Conservation (phyloP, 208 protist genomes). For the Leishmania aethiopica region DNA sequence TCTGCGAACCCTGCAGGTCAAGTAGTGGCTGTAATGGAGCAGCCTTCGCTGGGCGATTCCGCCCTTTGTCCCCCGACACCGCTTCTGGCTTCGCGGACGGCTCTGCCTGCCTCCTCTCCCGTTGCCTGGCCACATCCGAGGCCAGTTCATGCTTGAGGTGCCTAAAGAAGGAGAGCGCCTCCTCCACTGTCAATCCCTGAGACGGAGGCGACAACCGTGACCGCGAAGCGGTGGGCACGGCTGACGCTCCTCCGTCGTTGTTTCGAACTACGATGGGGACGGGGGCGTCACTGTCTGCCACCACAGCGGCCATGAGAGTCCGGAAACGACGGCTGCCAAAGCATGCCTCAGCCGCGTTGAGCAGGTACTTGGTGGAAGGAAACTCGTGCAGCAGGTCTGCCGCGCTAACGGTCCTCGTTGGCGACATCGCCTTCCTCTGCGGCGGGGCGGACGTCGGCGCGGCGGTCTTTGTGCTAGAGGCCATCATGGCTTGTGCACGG, state of each 20-base stretch:
- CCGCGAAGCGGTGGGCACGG: neutral
- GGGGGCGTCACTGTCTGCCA: neutral
- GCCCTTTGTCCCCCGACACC: neutral
- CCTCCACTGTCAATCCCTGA: slow-evolving; percentile 16
- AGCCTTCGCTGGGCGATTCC: neutral
- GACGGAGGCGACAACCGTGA: neutral
- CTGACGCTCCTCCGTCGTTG: neutral
- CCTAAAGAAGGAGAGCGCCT: slow-evolving; percentile 14
- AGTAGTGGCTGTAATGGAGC: neutral
- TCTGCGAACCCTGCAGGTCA: neutral
- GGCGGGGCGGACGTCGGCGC: neutral
- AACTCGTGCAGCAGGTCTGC: too few species aligned
- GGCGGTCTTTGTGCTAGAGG: neutral
- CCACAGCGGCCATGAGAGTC: slow-evolving; percentile 8
- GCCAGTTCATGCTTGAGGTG: slow-evolving; percentile 13
- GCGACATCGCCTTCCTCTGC: neutral
- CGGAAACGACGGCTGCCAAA: slow-evolving; percentile 20
- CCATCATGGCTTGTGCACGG: neutral
- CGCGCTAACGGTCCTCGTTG: neutral
- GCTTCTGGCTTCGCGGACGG: neutral
- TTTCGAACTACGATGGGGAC: neutral
- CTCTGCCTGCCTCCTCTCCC: neutral
- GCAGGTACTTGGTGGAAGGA: neutral
- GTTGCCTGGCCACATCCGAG: neutral
- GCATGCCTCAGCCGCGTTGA: slow-evolving; percentile 17